phyloP scores from a whole-genome alignment of 768 basidiomycete genomes.

The Lentinula guzmanii region DNA sequence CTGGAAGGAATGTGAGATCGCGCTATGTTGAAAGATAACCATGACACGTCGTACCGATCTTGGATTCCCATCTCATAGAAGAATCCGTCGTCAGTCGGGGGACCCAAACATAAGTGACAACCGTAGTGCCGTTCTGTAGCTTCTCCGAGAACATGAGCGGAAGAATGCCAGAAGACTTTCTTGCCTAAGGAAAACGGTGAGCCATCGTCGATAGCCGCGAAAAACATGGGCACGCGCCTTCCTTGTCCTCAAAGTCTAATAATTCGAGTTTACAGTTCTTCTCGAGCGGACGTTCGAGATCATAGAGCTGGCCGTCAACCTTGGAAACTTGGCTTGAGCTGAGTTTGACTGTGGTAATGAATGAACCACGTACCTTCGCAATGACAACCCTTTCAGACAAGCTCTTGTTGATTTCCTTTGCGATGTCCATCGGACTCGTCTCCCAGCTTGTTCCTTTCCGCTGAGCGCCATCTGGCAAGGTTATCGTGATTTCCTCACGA shows the following conservation, averaged over 20 bases:
- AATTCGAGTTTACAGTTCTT: slow-evolving; percentile 72
- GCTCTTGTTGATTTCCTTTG: slow-evolving; percentile 81
- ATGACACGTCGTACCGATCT: slow-evolving; percentile 48
- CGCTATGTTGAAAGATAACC: not conserved
- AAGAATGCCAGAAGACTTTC: slow-evolving; percentile 99
- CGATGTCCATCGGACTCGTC: slow-evolving; percentile 88
- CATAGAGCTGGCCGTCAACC: slow-evolving; percentile 89
- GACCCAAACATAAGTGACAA: slow-evolving; percentile 94
- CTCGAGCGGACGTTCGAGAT: slow-evolving; percentile 93
- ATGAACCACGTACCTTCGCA: slow-evolving; percentile 58
- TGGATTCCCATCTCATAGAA: slow-evolving; percentile 98
- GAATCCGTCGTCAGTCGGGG: slow-evolving; percentile 97
- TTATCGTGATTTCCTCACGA: slow-evolving; percentile 76
- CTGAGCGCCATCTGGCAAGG: slow-evolving; percentile 80
- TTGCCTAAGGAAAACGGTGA: slow-evolving; percentile 50
- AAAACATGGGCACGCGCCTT: slow-evolving; percentile 42
- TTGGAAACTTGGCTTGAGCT: slow-evolving; percentile 18
- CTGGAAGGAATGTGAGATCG: slow-evolving; percentile 27
- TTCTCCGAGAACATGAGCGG: slow-evolving; percentile 96
- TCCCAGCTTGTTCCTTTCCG: slow-evolving; percentile 89
- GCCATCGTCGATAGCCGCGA: not conserved
- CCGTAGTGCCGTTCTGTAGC: slow-evolving; percentile 95
- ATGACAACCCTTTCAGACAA: slow-evolving; percentile 88
- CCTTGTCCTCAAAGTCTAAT: slow-evolving; percentile 88
- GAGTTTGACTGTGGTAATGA: not conserved